Conservation (phyloP, 2,329 filamentous ascomycete genomes). For the Myriosclerotinia curreyana region DNA sequence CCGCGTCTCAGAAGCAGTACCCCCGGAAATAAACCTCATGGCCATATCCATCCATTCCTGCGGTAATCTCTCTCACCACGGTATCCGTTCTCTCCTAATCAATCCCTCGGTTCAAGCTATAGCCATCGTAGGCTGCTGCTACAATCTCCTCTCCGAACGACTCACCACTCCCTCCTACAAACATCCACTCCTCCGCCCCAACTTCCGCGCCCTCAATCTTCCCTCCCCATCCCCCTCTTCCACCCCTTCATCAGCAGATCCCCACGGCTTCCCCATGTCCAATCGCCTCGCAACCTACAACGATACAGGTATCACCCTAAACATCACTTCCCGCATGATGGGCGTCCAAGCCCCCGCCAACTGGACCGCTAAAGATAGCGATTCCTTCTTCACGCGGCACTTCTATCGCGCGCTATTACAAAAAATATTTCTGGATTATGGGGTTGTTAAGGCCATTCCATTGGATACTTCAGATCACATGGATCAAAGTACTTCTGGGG, state of each 20-base stretch:
- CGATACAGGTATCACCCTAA: conserved; percentile 68
- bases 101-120: conserved; percentile 86
- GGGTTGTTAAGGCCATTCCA: conserved; percentile 53
- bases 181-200: conserved; percentile 70
- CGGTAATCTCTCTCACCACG: conserved; percentile 95
- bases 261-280: conserved; percentile 93
- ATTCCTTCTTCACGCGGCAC: conserved; percentile 86
- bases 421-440: conserved; percentile 83
- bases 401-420: conserved; percentile 90
- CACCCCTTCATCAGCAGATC: conserved; percentile 58
- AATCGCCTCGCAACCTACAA: conserved; percentile 59
- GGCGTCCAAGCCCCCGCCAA: conserved; percentile 92
- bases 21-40: conserved; percentile 55
- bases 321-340: conserved; percentile 98
- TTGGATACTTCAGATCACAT: not conserved
- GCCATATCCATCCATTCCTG: conserved; percentile 96
- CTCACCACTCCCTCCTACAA: conserved; percentile 86
- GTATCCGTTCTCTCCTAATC: conserved; percentile 77
- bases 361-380: conserved; percentile 79
- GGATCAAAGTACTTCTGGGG: not conserved
- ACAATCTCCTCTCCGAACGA: conserved; percentile 91
- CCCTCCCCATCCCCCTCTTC: conserved; percentile 61
- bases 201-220: conserved; percentile 62
- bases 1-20: conserved; percentile 1
- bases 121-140: conserved; percentile 96